These are phyloP conservation scores for Nicotiana tabacum DNA, from an alignment of 257 asterid species.

Conservation along the genomic window DNA sequence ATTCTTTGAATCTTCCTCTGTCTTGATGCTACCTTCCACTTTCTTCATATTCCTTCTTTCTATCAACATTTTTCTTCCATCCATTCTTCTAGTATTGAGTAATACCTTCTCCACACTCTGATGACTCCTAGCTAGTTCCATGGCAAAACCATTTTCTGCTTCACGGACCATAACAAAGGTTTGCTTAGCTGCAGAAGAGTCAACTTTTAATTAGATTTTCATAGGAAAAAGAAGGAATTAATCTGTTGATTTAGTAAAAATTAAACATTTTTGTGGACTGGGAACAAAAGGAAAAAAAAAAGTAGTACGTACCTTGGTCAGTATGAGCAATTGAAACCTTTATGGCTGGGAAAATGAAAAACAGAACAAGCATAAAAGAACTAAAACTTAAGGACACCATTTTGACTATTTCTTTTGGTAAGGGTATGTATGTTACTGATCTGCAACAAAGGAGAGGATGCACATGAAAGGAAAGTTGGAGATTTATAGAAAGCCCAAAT, in stretches of 20 bases:
- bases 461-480: constrained; percentile 9
- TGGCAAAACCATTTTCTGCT: background rate
- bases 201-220: background rate
- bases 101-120: constrained; percentile 1
- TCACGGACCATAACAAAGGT: background rate
- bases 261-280: background rate
- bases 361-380: constrained; percentile 15
- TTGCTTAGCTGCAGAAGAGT: background rate
- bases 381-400: constrained; percentile 22
- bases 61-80: constrained; percentile 39
- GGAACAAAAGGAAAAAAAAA: background rate
- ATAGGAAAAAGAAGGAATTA: background rate
- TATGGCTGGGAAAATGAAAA: constrained; percentile 21
- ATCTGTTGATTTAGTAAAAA: background rate
- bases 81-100: background rate
- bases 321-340: constrained; percentile 19
- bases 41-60: background rate
- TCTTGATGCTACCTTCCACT: background rate
- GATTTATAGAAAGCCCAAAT: constrained; percentile 32
- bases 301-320: constrained; percentile 30
- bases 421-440: background rate
- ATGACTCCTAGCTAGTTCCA: background rate
- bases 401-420: background rate
- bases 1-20: constrained; percentile 3
- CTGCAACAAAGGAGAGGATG: constrained; percentile 13